Evolutionary conservation across 805 yeast genomes (phyloP).

Genomic region (Kazachstania martiniae): DNA sequence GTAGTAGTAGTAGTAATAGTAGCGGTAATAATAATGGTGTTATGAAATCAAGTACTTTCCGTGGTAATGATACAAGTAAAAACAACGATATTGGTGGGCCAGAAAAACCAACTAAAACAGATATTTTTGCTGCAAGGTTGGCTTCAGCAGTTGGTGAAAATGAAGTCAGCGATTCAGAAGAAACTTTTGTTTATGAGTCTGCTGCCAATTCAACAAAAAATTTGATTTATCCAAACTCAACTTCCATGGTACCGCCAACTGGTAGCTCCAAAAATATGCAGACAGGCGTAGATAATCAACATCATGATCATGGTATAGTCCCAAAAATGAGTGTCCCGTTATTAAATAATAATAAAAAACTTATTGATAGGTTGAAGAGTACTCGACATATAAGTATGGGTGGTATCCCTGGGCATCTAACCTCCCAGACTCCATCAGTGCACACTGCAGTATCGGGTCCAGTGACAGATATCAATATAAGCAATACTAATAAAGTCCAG

Average conservation of each 20-base stretch:
- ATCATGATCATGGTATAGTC: constrained; percentile 16
- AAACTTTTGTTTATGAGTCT: constrained; percentile 86
- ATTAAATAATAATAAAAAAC: constrained; percentile 18
- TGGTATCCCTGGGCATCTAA: constrained; percentile 14
- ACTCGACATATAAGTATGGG: constrained; percentile 27
- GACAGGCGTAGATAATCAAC: constrained; percentile 5
- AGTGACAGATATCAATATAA: too few species aligned
- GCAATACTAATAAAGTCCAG: too few species aligned
- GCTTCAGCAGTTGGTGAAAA: constrained; percentile 92
- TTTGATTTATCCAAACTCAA: constrained; percentile 10
- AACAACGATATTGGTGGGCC: too few species aligned
- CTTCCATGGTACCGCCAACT: constrained; percentile 16
- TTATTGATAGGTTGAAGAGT: constrained; percentile 19
- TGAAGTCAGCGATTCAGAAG: constrained; percentile 81
- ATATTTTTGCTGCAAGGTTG: constrained; percentile 85
- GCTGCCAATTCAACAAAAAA: constrained; percentile 26
- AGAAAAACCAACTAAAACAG: constrained; percentile 55
- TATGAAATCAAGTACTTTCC: too few species aligned
- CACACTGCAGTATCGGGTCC: neutral
- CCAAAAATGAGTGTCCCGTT: constrained; percentile 27
- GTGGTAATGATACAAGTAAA: too few species aligned
- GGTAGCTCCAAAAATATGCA: constrained; percentile 5
- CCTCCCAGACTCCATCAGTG: neutral
- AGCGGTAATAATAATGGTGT: too few species aligned
- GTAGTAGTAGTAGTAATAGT: neutral